phyloP scores from a whole-genome alignment of 768 basidiomycete species.

The Suillus hirtellus region DNA sequence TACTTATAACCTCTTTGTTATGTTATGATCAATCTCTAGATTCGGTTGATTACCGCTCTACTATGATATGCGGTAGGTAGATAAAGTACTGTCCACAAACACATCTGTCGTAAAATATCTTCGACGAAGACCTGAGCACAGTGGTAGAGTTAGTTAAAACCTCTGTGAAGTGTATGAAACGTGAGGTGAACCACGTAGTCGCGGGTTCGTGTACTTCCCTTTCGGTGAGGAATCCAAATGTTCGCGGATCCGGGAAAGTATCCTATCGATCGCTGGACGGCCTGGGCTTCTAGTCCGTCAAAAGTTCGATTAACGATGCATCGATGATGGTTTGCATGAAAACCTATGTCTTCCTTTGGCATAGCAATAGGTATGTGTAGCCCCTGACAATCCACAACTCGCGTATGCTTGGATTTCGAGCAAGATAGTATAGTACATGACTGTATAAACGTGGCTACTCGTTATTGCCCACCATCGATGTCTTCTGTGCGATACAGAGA shows the following conservation, averaged over 20 bases:
- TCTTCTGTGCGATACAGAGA: too few relatives aligned
- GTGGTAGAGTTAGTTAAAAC: too few relatives aligned
- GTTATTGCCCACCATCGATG: too few relatives aligned
- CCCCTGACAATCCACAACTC: too few relatives aligned
- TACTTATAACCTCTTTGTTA: not conserved
- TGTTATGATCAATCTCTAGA: not conserved
- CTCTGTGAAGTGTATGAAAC: constrained; percentile 33
- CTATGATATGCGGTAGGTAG: not conserved
- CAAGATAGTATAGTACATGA: too few relatives aligned
- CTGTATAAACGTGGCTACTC: too few relatives aligned
- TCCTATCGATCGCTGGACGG: constrained; percentile 66
- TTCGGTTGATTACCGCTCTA: not conserved
- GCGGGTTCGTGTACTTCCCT: constrained; percentile 74
- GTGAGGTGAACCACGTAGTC: constrained; percentile 92
- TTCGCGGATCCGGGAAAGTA: constrained; percentile 71
- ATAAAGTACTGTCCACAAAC: too few relatives aligned
- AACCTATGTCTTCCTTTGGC: too few relatives aligned
- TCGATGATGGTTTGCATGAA: not conserved
- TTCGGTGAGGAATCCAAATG: constrained; percentile 77
- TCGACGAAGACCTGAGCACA: not conserved
- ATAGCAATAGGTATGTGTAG: not conserved
- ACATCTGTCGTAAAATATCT: not conserved
- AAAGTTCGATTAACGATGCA: constrained; percentile 33
- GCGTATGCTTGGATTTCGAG: not conserved
- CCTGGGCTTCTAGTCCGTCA: constrained; percentile 76